A percentile compares a stretch with the other conserved stretches of the same genome.
These are phyloP conservation scores for Karstenula rhodostoma DNA, from an alignment of 2,329 filamentous ascomycete genomes.

Conservation along the genomic window DNA sequence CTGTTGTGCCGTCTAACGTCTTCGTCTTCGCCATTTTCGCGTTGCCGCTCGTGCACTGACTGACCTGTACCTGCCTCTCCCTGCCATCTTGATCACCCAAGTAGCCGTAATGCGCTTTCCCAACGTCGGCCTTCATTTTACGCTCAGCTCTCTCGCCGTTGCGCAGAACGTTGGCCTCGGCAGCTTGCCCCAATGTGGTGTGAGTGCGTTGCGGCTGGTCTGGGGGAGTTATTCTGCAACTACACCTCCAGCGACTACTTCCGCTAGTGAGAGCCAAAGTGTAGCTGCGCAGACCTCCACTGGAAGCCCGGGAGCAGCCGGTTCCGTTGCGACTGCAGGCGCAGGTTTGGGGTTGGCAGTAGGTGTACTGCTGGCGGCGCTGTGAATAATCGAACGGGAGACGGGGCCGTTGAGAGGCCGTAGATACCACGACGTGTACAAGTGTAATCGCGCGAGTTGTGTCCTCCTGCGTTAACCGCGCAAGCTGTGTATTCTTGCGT, in stretches of 20 bases:
- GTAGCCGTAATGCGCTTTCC: slow-evolving; percentile 35
- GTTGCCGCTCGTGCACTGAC: neutral
- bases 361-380: slow-evolving; percentile 35
- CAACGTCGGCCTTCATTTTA: slow-evolving; percentile 23
- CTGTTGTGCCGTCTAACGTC: neutral
- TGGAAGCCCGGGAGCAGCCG: slow-evolving; percentile 29
- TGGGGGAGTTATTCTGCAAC: neutral
- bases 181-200: slow-evolving; percentile 37
- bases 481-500: neutral
- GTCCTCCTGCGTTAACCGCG: neutral
- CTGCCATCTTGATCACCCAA: neutral
- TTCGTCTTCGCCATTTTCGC: neutral
- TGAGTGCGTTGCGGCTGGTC: slow-evolving; percentile 20
- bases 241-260: slow-evolving; percentile 7
- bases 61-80: neutral
- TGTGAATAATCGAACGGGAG: slow-evolving; percentile 23
- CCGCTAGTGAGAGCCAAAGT: slow-evolving; percentile 1
- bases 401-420: too few relatives aligned
- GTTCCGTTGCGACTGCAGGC: slow-evolving; percentile 32
- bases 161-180: slow-evolving; percentile 31
- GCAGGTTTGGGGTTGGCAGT: slow-evolving; percentile 35
- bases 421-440: neutral
- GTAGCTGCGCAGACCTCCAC: slow-evolving; percentile 10
- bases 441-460: neutral
- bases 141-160: slow-evolving; percentile 30